phyloP scores from a whole-genome alignment of 2,329 filamentous ascomycete species.

The Colletotrichum tamarilloi region DNA sequence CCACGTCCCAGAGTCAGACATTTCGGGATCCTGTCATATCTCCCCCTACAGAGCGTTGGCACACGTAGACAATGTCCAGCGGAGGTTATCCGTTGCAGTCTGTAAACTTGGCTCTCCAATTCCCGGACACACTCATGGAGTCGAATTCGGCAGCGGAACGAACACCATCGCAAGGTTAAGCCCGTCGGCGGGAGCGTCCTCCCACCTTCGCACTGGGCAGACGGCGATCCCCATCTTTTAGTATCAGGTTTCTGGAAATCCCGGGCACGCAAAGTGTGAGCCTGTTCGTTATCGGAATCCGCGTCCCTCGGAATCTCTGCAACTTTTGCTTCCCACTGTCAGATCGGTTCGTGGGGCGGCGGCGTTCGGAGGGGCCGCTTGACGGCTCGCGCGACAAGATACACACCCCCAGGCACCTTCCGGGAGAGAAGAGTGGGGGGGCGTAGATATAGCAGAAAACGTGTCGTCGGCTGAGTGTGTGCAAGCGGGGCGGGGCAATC shows the following conservation, averaged over 20 bases:
- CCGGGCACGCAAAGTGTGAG: not conserved
- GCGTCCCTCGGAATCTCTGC: not conserved
- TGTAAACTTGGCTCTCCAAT: not conserved
- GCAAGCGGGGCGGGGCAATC: constrained; percentile 15
- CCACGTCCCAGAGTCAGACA: not conserved
- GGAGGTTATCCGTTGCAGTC: not conserved
- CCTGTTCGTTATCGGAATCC: constrained; percentile 17
- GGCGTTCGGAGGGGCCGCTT: constrained; percentile 22
- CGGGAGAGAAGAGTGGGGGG: not conserved
- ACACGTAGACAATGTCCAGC: not conserved
- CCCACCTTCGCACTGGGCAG: constrained; percentile 4
- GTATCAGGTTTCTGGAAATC: constrained; percentile 14
- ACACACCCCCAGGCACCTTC: not conserved
- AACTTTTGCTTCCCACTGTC: not conserved
- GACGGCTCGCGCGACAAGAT: constrained; percentile 3
- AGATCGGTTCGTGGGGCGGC: constrained; percentile 19
- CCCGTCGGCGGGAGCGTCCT: constrained; percentile 2
- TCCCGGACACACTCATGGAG: not conserved
- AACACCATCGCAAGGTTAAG: not conserved
- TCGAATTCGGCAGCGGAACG: not conserved
- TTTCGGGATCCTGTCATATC: not conserved
- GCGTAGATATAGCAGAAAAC: constrained; percentile 2
- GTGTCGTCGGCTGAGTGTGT: constrained; percentile 12
- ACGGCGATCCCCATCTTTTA: constrained; percentile 8
- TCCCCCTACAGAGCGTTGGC: not conserved